Evolutionary conservation across 2,329 filamentous ascomycete genomes (phyloP), one percentile per base, ranked within the genome.

Genomic region (Ceratocystis papillata): DNA sequence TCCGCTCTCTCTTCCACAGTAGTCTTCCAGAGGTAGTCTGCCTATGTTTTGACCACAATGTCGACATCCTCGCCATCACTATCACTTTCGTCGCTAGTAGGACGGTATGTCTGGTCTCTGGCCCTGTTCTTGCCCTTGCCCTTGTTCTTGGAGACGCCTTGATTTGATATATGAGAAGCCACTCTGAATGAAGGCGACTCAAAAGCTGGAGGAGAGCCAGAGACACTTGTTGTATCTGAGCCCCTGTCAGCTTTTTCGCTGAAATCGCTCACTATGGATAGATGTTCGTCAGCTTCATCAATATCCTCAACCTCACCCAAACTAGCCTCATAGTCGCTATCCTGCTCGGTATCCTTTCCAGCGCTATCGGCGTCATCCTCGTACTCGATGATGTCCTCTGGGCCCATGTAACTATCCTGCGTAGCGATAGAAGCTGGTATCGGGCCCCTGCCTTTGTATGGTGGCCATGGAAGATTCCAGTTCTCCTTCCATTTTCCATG

Each of bases 381-480:
- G 12, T 66, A 64, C 0, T 55, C 25, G 15, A 45, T 25, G 8
- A 62, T 46, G 10, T 66, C 61, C 2, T 62, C 67, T 8, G 17
- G n/a, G 10, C 37, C 57, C 20, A 66, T 45, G 37, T 15, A 41
- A 4, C 37, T 41, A 41, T 41, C 37, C 10, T 4, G 37, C 37
- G 10, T 15, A 41, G 10, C 10, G 10, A 41, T 41, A 41, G 37
- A 15, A 12, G 37, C 45, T 15, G 67, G 64, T 7, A 68, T 63
- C 12, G 55, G 64, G 2, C 62, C 67, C 2, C 61, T 15, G 44
- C 67, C 67, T 45, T 61, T 61, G 28, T 67, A 69, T 2, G 67
- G 65, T 7, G 67, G 67, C 67, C 67, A 69, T 22, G 67, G 65
- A 60, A 69, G 48, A 33, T 20, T 63, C 67, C 67, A 67, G 60